Conservation (phyloP, 2,329 filamentous ascomycete genomes). For the Cercospora sp. region DNA sequence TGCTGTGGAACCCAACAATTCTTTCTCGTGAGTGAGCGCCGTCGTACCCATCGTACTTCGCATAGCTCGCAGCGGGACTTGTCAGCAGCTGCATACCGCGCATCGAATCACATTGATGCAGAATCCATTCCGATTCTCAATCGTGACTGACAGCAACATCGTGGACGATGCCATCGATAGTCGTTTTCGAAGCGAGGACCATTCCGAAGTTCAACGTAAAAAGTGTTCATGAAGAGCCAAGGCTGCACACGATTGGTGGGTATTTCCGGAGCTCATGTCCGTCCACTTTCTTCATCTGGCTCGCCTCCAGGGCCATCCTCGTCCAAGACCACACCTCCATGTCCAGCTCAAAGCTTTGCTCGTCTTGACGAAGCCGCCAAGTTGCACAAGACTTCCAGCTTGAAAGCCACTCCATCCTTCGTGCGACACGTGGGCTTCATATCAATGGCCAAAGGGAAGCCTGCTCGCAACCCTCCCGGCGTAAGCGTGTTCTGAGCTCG, state of each 20-base stretch:
- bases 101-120: not conserved
- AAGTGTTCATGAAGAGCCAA: not conserved
- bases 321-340: not conserved
- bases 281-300: not conserved
- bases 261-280: not conserved
- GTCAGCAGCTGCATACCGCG: not conserved
- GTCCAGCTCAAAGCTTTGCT: not conserved
- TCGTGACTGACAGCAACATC: not conserved
- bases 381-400: slow-evolving; percentile 5
- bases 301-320: not conserved
- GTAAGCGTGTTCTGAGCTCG: not conserved
- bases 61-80: not conserved
- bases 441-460: not conserved
- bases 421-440: not conserved
- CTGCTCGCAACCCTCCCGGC: not conserved
- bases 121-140: not conserved
- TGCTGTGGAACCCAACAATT: not conserved
- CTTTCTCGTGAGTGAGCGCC: not conserved
- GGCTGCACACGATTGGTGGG: not conserved
- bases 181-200: not conserved
- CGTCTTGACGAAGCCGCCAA: slow-evolving; percentile 6
- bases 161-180: not conserved
- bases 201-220: not conserved
- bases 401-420: not conserved
- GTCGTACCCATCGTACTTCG: not conserved